Base-by-base conservation (phyloP, 83 land plant species). In the Picea abies region DNA sequence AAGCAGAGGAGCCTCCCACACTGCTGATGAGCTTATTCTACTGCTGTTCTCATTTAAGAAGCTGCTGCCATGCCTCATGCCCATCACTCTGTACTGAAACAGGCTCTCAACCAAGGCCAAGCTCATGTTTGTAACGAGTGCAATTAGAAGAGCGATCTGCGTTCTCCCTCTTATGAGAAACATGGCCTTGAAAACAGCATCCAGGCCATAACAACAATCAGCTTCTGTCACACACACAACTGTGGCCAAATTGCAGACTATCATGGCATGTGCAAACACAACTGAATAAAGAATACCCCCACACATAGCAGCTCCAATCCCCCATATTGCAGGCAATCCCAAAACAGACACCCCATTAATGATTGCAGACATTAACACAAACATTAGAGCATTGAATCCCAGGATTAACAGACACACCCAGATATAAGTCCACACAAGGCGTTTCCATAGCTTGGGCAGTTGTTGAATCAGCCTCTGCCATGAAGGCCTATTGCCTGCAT, bases 261-360 rank as follows among this genome's bases (percentile, higher is more conserved):
- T 9, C 3, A 76, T 23, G 32, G 32, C 78, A 49, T 76, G 61
- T 4, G 60, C 61, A 76, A 76, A 22, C 12, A 52, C 60, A 49
- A 76, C 14, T 23, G 78, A 76, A 52, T 49, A 76, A 22, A 76
- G 32, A 76, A 76, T 25, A 3, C 60, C 61, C 60, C 60, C 60
- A 76, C 61, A 22, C 19, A 76, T 12, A 44, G 17, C 60, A 76
- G 32, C 60, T 35, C 78, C 9, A 10, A 76, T 22, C 9, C 11
- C 60, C 60, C 17, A 76, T 3, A 17, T 16, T 76, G 78, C 8
- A 76, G 60, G 25, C 56, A 76, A 23, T 49, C 56, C 56, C 56
- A 49, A 49, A 1, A 49, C 56, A 49, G 12, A 49, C 1, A 3
- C 25, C 78, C 19, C 60, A 3, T 49, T 75, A 9, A 47, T 11